These are phyloP conservation scores for grape (Vitis vinifera) DNA, from an alignment of 164 flowering plant species.

Conservation along the genomic window DNA sequence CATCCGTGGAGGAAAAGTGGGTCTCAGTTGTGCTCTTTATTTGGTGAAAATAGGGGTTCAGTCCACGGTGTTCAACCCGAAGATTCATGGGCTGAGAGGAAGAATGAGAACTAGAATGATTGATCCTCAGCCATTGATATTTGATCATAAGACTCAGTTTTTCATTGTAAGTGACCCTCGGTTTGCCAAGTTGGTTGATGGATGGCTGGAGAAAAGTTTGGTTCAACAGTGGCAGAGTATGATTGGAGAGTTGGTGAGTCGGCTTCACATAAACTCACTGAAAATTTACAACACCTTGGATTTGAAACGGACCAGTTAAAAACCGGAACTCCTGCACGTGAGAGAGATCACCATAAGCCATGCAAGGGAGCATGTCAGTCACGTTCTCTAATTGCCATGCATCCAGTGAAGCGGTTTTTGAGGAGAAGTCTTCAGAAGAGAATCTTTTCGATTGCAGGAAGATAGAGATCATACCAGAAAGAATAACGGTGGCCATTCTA, in stretches of 20 bases:
- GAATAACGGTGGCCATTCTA: no score
- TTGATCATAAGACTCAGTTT: constrained; percentile 96
- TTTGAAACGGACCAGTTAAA: no score
- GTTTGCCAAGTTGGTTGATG: constrained; percentile 68
- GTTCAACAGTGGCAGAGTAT: constrained; percentile 67
- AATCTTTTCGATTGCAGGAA: no score
- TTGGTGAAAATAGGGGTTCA: constrained; percentile 77
- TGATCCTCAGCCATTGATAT: constrained; percentile 60
- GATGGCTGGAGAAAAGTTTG: constrained; percentile 71
- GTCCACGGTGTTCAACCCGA: constrained; percentile 94
- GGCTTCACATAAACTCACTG: no score
- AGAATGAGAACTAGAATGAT: constrained; percentile 91
- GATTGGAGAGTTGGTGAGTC: constrained; percentile 56
- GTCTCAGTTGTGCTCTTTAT: constrained; percentile 67
- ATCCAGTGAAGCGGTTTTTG: no score
- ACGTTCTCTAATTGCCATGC: no score
- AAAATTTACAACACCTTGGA: no score
- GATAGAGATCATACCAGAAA: no score
- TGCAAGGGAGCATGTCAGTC: no score
- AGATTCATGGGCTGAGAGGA: constrained; percentile 93
- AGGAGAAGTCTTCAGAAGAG: no score
- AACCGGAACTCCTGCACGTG: no score
- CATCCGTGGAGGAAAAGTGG: constrained; percentile 89
- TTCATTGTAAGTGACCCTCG: constrained; percentile 73
- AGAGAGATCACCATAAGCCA: no score